Conservation (phyloP, 257 asterid genomes). For the Plectranthus barbatus region DNA sequence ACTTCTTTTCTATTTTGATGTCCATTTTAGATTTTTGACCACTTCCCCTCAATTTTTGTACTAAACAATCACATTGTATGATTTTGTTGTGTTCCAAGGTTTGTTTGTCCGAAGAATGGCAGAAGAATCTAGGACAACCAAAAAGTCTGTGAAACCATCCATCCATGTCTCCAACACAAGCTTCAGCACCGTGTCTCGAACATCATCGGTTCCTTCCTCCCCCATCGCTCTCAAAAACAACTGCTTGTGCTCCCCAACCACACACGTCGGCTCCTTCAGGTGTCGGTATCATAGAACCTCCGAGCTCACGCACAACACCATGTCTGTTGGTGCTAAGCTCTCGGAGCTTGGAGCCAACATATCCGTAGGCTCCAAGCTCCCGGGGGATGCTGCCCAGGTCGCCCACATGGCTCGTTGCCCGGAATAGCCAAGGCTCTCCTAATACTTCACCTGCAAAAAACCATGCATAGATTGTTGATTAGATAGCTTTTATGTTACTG, state of each 20-base stretch:
- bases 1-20: too few relatives aligned
- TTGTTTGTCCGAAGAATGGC: conserved; percentile 29
- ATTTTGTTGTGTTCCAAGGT: background rate
- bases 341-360: conserved; percentile 29
- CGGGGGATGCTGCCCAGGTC: background rate
- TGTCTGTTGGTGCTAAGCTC: conserved; percentile 53
- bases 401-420: background rate
- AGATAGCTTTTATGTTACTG: background rate
- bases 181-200: background rate
- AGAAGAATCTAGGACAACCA: conserved; percentile 24
- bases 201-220: conserved; percentile 43
- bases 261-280: conserved; percentile 64
- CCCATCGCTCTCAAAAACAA: conserved; percentile 33
- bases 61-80: too few relatives aligned
- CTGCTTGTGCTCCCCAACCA: conserved; percentile 70
- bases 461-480: conserved; percentile 10
- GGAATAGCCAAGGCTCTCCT: background rate
- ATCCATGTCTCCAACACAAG: conserved; percentile 19
- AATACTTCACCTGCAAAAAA: too few relatives aligned
- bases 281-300: conserved; percentile 50
- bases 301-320: conserved; percentile 28
- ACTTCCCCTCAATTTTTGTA: too few relatives aligned
- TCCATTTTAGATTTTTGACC: too few relatives aligned
- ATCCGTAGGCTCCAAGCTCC: background rate
- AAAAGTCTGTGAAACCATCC: conserved; percentile 22